Evolutionary conservation across 2,329 filamentous ascomycete genomes (phyloP).

Genomic region (Aspergillus hiratsukae): DNA sequence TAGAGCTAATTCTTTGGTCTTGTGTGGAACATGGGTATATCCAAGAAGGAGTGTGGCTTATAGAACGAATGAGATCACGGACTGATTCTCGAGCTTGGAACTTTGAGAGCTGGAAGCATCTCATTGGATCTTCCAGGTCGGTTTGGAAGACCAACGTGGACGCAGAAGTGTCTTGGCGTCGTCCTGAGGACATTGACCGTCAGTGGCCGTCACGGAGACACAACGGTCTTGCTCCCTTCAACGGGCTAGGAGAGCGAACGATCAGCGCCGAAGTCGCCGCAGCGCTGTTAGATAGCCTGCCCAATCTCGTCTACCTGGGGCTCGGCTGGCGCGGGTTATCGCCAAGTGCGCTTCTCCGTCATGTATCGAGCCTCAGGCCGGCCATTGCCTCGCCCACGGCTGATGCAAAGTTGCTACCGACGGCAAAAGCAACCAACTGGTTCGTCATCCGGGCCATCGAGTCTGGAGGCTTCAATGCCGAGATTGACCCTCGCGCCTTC

Average conservation of each 20-base stretch:
- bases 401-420: conserved; percentile 23
- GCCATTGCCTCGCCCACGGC: conserved; percentile 5
- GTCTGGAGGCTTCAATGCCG: conserved; percentile 43
- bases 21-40: conserved; percentile 46
- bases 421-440: conserved; percentile 30
- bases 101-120: conserved; percentile 37
- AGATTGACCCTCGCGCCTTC: conserved; percentile 43
- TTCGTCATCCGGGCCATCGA: conserved; percentile 49
- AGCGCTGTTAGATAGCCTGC: conserved; percentile 51
- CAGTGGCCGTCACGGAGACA: conserved; percentile 12
- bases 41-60: conserved; percentile 38
- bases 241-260: conserved; percentile 43
- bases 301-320: conserved; percentile 44
- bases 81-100: conserved; percentile 33
- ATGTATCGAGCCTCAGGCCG: conserved; percentile 18
- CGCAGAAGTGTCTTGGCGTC: conserved; percentile 33
- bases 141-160: conserved; percentile 34
- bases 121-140: conserved; percentile 22
- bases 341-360: conserved; percentile 25
- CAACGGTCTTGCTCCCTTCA: conserved; percentile 24
- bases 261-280: conserved; percentile 57
- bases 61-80: conserved; percentile 29
- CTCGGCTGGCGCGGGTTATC: conserved; percentile 29
- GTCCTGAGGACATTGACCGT: conserved; percentile 18
- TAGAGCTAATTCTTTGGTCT: conserved; percentile 49